A percentile compares a stretch with the other conserved stretches of the same genome.
Evolutionary conservation across 225 moss, liverwort and hornwort genomes (phyloP).

Genomic region (Thuidium tamariscinum): DNA sequence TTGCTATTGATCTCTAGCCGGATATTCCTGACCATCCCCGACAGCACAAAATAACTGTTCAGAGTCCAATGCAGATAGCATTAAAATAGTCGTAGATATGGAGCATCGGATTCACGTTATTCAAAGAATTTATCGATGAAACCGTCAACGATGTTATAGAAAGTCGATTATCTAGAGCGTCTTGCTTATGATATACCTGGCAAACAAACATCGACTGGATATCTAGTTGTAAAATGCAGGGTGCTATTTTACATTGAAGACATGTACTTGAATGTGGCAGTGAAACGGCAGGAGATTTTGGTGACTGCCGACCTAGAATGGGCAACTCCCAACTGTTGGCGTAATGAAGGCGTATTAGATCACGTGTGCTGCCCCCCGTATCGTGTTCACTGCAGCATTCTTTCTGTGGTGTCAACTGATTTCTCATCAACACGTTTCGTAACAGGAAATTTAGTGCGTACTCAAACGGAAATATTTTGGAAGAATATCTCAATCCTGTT

Average conservation of each 20-base stretch:
- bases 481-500: background rate
- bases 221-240: background rate
- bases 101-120: background rate
- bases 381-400: background rate
- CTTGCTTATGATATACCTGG: background rate
- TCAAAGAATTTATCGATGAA: background rate
- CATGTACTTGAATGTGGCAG: conserved; percentile 38
- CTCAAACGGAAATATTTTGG: background rate
- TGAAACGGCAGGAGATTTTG: conserved; percentile 18
- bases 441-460: background rate
- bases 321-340: conserved; percentile 4
- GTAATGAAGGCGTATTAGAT: background rate
- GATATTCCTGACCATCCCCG: background rate
- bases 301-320: conserved; percentile 9
- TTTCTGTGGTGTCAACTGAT: background rate
- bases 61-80: background rate
- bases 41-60: background rate
- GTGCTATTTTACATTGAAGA: conserved; percentile 11
- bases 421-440: background rate
- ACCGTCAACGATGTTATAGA: background rate
- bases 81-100: background rate
- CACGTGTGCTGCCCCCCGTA: background rate
- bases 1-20: background rate
- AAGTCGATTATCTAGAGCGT: background rate
- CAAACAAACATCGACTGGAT: background rate